Evolutionary conservation across 2,329 filamentous ascomycete species (phyloP).

Genomic region (Diaporthe sp.): DNA sequence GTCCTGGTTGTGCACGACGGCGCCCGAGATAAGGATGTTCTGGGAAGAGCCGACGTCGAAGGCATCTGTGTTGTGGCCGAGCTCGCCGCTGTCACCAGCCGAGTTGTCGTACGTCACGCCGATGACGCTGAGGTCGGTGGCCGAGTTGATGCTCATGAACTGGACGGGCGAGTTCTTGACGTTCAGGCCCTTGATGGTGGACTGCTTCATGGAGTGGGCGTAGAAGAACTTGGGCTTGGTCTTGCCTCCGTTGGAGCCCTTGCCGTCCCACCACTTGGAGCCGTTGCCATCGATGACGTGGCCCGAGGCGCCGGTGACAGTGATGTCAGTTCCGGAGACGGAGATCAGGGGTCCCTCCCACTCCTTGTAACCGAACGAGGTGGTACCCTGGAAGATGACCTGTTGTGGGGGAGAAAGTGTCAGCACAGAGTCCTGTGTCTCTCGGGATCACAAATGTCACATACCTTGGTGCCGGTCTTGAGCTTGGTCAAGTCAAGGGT

Average conservation of each 20-base stretch:
- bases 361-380: slow-evolving; percentile 65
- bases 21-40: slow-evolving; percentile 66
- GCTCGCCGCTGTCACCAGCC: slow-evolving; percentile 48
- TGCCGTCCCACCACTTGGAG: slow-evolving; percentile 48
- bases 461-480: slow-evolving; percentile 48
- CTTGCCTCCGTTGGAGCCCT: slow-evolving; percentile 55
- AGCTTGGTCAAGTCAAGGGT: slow-evolving; percentile 54
- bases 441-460: slow-evolving; percentile 41
- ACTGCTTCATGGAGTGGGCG: slow-evolving; percentile 57
- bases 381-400: slow-evolving; percentile 51
- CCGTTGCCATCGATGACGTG: slow-evolving; percentile 43
- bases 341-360: slow-evolving; percentile 68
- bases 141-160: slow-evolving; percentile 57
- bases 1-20: slow-evolving; percentile 71
- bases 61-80: slow-evolving; percentile 68
- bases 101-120: slow-evolving; percentile 57
- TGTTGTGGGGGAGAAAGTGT: background rate
- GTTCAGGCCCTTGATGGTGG: slow-evolving; percentile 55
- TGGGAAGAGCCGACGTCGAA: slow-evolving; percentile 68
- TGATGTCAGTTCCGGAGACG: slow-evolving; percentile 43
- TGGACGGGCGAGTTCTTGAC: slow-evolving; percentile 60
- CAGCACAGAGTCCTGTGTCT: background rate
- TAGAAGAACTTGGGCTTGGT: slow-evolving; percentile 64
- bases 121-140: slow-evolving; percentile 52
- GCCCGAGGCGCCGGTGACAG: slow-evolving; percentile 47